phyloP scores from a whole-genome alignment of 352 stramenopile species.

The Globisporangium paroecandrum region DNA sequence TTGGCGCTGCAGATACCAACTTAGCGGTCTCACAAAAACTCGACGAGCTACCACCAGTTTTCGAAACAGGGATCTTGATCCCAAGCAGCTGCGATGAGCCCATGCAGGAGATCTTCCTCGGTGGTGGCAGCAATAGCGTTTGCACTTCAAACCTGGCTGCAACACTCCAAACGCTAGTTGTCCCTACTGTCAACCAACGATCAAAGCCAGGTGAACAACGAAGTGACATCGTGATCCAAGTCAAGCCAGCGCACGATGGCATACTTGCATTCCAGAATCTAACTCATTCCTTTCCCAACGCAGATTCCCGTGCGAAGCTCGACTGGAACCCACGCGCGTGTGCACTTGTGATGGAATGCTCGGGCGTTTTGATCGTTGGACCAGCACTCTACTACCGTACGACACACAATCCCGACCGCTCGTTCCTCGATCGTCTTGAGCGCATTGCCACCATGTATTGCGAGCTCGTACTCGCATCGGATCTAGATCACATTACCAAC shows the following conservation, averaged over 20 bases:
- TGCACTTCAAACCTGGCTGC: not conserved
- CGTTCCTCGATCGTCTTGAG: constrained; percentile 6
- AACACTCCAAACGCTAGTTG: constrained; percentile 16
- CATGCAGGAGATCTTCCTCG: constrained; percentile 35
- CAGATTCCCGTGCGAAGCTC: not conserved
- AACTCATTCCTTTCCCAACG: not conserved
- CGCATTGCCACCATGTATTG: not conserved
- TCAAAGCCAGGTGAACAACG: constrained; percentile 1
- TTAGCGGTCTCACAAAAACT: not conserved
- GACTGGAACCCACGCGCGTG: constrained; percentile 30
- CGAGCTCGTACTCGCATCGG: not conserved
- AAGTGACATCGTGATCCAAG: not conserved
- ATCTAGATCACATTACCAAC: not conserved
- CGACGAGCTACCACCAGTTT: not conserved
- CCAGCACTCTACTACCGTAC: constrained; percentile 23
- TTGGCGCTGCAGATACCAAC: not conserved
- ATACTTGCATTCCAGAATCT: constrained; percentile 24
- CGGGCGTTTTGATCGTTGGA: constrained; percentile 14
- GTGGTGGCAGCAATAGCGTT: constrained; percentile 3
- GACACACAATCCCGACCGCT: not conserved
- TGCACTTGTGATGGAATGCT: constrained; percentile 18
- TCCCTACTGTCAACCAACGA: not conserved
- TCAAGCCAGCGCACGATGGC: constrained; percentile 21
- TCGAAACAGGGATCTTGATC: constrained; percentile 30
- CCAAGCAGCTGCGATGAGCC: constrained; percentile 22